Evolutionary conservation across 352 stramenopile species (phyloP).

Genomic region (Phytopythium ostracodes): DNA sequence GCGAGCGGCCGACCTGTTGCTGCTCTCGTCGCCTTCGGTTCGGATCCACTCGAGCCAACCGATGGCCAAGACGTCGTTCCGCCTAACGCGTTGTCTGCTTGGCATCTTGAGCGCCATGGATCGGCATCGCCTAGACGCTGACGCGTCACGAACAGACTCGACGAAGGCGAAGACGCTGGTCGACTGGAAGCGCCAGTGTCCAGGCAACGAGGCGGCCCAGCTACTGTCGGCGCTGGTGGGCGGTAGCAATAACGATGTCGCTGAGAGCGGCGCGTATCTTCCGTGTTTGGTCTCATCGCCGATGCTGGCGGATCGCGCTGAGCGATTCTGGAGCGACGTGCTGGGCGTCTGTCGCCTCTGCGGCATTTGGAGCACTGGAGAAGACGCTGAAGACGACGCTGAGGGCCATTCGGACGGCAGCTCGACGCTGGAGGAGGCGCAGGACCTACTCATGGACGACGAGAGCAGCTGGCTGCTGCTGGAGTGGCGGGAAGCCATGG

Average conservation of each 20-base stretch:
- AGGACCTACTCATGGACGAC: constrained; percentile 31
- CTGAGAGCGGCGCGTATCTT: not conserved
- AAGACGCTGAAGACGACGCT: constrained; percentile 10
- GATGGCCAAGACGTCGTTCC: not conserved
- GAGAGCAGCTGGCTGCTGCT: constrained; percentile 19
- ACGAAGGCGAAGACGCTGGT: constrained; percentile 2
- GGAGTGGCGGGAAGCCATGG: constrained; percentile 16
- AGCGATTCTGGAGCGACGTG: constrained; percentile 26
- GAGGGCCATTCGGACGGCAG: not conserved
- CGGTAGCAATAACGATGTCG: not conserved
- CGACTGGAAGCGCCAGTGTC: constrained; percentile 6
- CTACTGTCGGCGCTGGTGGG: constrained; percentile 11
- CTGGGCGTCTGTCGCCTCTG: constrained; percentile 25
- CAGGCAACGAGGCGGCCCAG: constrained; percentile 16
- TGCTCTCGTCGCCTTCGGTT: constrained; percentile 2
- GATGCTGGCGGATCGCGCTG: constrained; percentile 8
- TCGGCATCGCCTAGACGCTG: not conserved
- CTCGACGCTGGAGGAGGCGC: constrained; percentile 24
- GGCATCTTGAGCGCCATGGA: constrained; percentile 15
- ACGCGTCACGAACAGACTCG: not conserved
- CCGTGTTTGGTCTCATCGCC: not conserved
- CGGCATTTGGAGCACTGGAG: constrained; percentile 34
- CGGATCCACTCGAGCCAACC: constrained; percentile 3
- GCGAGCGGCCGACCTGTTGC: constrained; percentile 22
- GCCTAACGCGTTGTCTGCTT: constrained; percentile 20